Conservation (phyloP, 2,329 filamentous ascomycete genomes). For the Verticillium nonalfalfae region DNA sequence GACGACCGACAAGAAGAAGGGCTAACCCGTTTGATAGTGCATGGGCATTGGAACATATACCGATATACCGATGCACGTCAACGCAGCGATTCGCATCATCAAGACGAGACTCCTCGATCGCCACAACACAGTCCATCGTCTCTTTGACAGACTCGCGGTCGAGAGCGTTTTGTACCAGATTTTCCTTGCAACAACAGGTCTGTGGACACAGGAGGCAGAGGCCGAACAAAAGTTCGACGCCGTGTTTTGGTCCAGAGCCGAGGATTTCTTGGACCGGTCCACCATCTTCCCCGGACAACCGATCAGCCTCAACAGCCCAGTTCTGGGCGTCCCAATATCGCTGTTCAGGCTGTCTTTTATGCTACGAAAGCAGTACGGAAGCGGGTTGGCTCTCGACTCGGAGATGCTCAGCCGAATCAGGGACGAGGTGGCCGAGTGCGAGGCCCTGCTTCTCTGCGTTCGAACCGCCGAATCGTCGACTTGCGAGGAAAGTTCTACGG, state of each 20-base stretch:
- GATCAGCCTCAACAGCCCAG: slow-evolving; percentile 13
- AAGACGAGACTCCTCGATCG: slow-evolving; percentile 8
- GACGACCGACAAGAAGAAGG: background rate
- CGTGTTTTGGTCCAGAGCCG: slow-evolving; percentile 12
- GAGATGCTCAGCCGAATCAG: background rate
- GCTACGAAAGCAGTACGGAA: slow-evolving; percentile 8
- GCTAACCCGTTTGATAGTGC: slow-evolving; percentile 4
- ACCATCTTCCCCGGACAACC: slow-evolving; percentile 6
- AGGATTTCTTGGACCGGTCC: slow-evolving; percentile 8
- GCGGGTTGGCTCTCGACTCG: background rate
- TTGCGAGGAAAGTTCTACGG: background rate
- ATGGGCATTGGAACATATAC: slow-evolving; percentile 13
- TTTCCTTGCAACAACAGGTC: slow-evolving; percentile 12
- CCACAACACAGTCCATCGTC: slow-evolving; percentile 1
- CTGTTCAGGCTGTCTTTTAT: slow-evolving; percentile 11
- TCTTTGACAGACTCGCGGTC: slow-evolving; percentile 15
- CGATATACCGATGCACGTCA: slow-evolving; percentile 14
- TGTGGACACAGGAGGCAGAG: slow-evolving; percentile 12
- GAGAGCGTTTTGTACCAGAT: slow-evolving; percentile 18
- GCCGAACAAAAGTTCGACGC: slow-evolving; percentile 8
- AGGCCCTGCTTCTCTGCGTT: background rate
- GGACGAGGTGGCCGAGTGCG: slow-evolving; percentile 1
- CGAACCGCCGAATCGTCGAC: background rate
- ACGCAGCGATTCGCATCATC: slow-evolving; percentile 14
- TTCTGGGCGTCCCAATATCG: slow-evolving; percentile 14